A percentile compares a stretch with the other conserved stretches of the same genome.
Evolutionary conservation across 352 stramenopile species (phyloP).

Genomic region (Globisporangium mamillatum): DNA sequence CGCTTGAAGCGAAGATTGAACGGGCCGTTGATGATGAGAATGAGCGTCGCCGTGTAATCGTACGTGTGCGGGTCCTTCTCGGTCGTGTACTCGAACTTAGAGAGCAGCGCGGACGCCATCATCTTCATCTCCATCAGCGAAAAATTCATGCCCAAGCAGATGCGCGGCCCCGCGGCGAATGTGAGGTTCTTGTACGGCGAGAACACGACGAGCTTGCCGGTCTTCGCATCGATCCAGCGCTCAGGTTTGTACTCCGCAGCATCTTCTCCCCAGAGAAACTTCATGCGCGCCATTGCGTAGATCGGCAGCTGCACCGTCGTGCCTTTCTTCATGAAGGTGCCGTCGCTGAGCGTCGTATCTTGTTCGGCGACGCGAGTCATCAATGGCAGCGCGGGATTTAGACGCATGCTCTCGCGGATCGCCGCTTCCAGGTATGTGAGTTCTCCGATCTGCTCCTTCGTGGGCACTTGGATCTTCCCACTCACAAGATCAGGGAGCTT

Average conservation of each 20-base stretch:
- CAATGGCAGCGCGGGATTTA: slow-evolving; percentile 50
- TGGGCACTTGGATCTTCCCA: slow-evolving; percentile 24
- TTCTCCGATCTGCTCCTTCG: slow-evolving; percentile 39
- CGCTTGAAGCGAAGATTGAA: neutral
- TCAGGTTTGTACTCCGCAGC: slow-evolving; percentile 41
- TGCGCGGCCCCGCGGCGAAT: slow-evolving; percentile 42
- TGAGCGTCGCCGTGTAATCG: slow-evolving; percentile 18
- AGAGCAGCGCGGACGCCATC: slow-evolving; percentile 19
- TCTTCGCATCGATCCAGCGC: slow-evolving; percentile 35
- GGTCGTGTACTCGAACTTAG: slow-evolving; percentile 21
- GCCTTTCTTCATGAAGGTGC: slow-evolving; percentile 39
- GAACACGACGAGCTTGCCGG: slow-evolving; percentile 16
- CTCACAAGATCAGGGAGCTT: slow-evolving; percentile 35
- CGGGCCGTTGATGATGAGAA: slow-evolving; percentile 4
- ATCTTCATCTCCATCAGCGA: slow-evolving; percentile 40
- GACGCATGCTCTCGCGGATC: slow-evolving; percentile 58
- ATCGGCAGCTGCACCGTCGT: slow-evolving; percentile 33
- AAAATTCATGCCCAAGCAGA: slow-evolving; percentile 36
- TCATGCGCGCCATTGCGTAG: slow-evolving; percentile 44
- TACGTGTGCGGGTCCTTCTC: slow-evolving; percentile 10
- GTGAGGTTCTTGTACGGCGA: slow-evolving; percentile 38
- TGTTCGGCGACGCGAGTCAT: slow-evolving; percentile 25
- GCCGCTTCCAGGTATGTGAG: slow-evolving; percentile 64
- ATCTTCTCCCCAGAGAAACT: slow-evolving; percentile 35
- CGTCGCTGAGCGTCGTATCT: slow-evolving; percentile 56